Evolutionary conservation across 352 stramenopile species (phyloP).

Genomic region (Phytophthora ramorum): DNA sequence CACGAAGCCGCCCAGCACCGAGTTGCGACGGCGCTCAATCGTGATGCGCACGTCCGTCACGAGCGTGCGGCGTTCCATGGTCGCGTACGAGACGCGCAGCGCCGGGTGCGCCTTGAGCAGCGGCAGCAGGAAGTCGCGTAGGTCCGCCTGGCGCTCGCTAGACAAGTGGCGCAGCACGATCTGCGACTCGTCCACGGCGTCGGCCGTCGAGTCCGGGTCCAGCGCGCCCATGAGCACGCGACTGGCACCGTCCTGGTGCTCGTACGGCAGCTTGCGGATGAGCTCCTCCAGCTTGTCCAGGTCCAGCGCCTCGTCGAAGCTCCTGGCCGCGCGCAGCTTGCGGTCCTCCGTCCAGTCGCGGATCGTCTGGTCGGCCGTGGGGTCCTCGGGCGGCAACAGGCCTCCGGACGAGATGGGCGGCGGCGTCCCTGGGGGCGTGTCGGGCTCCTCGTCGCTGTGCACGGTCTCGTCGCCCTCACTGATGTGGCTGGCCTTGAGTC

Average conservation of each 20-base stretch:
- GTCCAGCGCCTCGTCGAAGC: conserved; percentile 51
- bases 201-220: conserved; percentile 46
- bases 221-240: conserved; percentile 69
- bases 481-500: conserved; percentile 37
- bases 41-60: conserved; percentile 83
- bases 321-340: conserved; percentile 53
- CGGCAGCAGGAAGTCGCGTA: conserved; percentile 69
- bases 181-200: conserved; percentile 65
- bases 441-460: conserved; percentile 56
- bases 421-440: conserved; percentile 79
- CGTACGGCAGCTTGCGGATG: conserved; percentile 72
- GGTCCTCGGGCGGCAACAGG: conserved; percentile 58
- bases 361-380: conserved; percentile 63
- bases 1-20: conserved; percentile 60
- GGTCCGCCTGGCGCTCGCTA: conserved; percentile 58
- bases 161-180: conserved; percentile 71
- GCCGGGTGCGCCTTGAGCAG: conserved; percentile 76
- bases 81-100: conserved; percentile 72
- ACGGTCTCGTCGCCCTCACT: conserved; percentile 39
- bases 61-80: conserved; percentile 73
- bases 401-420: conserved; percentile 69
- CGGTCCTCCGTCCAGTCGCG: conserved; percentile 76
- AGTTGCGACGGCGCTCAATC: conserved; percentile 74
- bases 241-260: conserved; percentile 66
- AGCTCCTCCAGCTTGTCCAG: conserved; percentile 50